phyloP scores from a whole-genome alignment of 441 rosid genomes.

The Rhodomyrtus psidioides region DNA sequence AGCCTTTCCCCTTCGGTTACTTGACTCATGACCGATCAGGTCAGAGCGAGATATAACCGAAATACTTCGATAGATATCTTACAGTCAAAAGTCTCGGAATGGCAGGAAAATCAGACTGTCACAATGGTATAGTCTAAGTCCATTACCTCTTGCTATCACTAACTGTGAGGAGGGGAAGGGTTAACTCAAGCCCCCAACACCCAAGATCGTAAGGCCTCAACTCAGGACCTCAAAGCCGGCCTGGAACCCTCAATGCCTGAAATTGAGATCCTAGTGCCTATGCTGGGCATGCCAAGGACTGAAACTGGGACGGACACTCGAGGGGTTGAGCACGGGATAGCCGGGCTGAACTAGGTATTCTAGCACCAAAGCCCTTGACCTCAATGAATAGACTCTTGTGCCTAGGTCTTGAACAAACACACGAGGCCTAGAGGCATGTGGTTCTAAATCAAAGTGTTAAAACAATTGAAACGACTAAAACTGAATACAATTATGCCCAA shows the following conservation, averaged over 20 bases:
- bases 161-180: background rate
- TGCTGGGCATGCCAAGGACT: accelerated
- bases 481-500: background rate
- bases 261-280: background rate
- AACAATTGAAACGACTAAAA: background rate
- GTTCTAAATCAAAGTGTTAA: background rate
- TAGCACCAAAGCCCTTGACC: background rate
- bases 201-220: background rate
- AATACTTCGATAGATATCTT: too few species aligned
- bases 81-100: too few species aligned
- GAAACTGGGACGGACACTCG: accelerated
- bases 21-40: too few species aligned
- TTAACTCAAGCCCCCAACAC: background rate
- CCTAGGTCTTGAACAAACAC: background rate
- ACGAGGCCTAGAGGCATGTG: background rate
- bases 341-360: background rate
- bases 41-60: too few species aligned
- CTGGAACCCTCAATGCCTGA: accelerated
- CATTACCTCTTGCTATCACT: background rate
- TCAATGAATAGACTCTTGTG: background rate
- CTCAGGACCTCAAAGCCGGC: background rate
- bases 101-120: too few species aligned
- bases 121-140: background rate
- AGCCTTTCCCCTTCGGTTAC: too few species aligned
- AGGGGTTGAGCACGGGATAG: accelerated